A percentile compares a stretch with the other conserved stretches of the same genome.
Evolutionary conservation across 1,284 basidiomycete species (phyloP).

Genomic region (Cystobasidium sp.): DNA sequence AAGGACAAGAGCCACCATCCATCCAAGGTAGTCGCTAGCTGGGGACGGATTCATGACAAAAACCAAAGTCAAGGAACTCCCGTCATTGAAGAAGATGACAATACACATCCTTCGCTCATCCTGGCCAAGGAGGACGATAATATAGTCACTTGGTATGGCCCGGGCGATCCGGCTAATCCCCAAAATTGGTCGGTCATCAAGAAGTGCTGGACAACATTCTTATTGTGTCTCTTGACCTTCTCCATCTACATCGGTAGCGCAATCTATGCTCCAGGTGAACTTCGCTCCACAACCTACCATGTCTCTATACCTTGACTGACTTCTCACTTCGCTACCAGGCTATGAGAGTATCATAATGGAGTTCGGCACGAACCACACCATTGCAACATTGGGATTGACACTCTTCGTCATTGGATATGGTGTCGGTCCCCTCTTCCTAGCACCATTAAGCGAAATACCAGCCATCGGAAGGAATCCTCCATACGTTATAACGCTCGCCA

Average conservation of each 20-base stretch:
- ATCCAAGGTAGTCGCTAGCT: background rate
- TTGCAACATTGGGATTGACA: slow-evolving; percentile 45
- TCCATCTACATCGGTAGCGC: slow-evolving; percentile 43
- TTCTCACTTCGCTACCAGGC: background rate
- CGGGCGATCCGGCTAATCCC: slow-evolving; percentile 41
- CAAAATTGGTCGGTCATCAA: slow-evolving; percentile 44
- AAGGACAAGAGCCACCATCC: slow-evolving; percentile 23
- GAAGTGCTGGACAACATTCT: slow-evolving; percentile 44
- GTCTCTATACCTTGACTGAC: too few species aligned
- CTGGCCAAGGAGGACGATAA: slow-evolving; percentile 30
- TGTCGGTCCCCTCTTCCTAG: slow-evolving; percentile 34
- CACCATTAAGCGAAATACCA: slow-evolving; percentile 46
- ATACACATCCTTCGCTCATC: slow-evolving; percentile 1
- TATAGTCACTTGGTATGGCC: slow-evolving; percentile 43
- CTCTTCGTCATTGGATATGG: slow-evolving; percentile 46
- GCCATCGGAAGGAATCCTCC: slow-evolving; percentile 51
- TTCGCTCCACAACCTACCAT: too few species aligned
- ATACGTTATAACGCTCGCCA: slow-evolving; percentile 55
- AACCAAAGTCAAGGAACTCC: background rate
- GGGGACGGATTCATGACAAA: slow-evolving; percentile 8
- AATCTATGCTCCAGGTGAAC: slow-evolving; percentile 16
- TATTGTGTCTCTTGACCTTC: slow-evolving; percentile 43
- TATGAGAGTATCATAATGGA: slow-evolving; percentile 31
- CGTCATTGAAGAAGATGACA: slow-evolving; percentile 7
- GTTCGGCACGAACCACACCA: slow-evolving; percentile 35